Evolutionary conservation across 2,329 filamentous ascomycete species (phyloP).

Genomic region (Macrophomina phaseolina): DNA sequence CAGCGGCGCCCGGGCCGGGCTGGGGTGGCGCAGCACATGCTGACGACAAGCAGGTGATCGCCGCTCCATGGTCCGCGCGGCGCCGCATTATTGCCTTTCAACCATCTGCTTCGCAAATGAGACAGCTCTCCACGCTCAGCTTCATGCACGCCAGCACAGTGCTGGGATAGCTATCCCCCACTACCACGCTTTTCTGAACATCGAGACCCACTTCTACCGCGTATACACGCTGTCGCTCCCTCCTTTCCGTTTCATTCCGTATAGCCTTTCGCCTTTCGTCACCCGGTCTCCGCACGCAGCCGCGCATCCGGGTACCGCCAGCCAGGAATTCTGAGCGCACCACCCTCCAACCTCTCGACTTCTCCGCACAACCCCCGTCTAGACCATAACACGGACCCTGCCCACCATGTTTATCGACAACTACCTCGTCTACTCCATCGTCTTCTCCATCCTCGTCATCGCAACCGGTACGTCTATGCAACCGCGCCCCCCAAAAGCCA

Average conservation of each 20-base stretch:
- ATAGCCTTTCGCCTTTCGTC: conserved; percentile 15
- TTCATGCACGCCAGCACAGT: conserved; percentile 7
- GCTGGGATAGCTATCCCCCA: background rate
- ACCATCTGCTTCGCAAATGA: conserved; percentile 17
- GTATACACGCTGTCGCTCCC: conserved; percentile 12
- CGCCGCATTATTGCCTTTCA: background rate
- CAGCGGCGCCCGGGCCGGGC: background rate
- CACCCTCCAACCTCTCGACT: conserved; percentile 24
- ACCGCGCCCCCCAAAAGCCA: conserved; percentile 21
- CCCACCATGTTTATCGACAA: conserved; percentile 62
- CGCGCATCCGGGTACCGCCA: conserved; percentile 26
- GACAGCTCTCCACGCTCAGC: conserved; percentile 9
- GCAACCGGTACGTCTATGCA: conserved; percentile 65
- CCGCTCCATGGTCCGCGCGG: background rate
- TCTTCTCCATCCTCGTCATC: conserved; percentile 71
- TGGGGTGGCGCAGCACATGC: conserved; percentile 8
- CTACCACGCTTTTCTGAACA: conserved; percentile 3
- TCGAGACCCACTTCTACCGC: conserved; percentile 2
- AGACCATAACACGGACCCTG: conserved; percentile 5
- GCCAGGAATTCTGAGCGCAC: conserved; percentile 20
- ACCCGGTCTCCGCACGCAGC: conserved; percentile 24
- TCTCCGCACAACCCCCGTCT: conserved; percentile 2
- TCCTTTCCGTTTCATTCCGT: conserved; percentile 10
- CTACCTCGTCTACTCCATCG: conserved; percentile 80
- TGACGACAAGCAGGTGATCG: conserved; percentile 22